phyloP scores from a whole-genome alignment of 179 eudicot species.

The Silene vulgaris region DNA sequence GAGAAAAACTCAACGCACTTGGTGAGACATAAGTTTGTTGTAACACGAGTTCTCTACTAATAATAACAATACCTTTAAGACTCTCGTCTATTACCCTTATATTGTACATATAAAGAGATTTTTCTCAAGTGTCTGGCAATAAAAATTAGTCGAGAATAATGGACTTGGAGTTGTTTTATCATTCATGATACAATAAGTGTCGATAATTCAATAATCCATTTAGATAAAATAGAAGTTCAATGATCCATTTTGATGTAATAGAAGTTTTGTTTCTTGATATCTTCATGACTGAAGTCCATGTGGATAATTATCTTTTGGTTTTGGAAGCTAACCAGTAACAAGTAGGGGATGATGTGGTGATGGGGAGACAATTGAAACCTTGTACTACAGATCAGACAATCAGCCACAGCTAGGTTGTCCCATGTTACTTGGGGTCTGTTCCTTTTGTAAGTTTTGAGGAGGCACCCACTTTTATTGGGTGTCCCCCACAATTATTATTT shows the following conservation, averaged over 20 bases:
- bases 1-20: constrained; percentile 17
- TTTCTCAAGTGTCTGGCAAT: not conserved
- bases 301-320: constrained; percentile 13
- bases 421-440: constrained; percentile 34
- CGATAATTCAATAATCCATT: not conserved
- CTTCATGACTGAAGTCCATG: constrained; percentile 22
- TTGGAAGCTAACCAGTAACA: constrained; percentile 16
- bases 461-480: constrained; percentile 32
- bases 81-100: not conserved
- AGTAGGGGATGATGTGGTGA: constrained; percentile 21
- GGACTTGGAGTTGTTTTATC: too few relatives aligned
- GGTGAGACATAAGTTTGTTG: constrained; percentile 26
- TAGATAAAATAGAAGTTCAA: not conserved
- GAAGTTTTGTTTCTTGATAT: constrained; percentile 16
- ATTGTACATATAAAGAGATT: not conserved
- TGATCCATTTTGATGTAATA: not conserved
- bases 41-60: constrained; percentile 3
- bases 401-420: constrained; percentile 36
- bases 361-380: constrained; percentile 36
- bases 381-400: constrained; percentile 37
- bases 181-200: too few relatives aligned
- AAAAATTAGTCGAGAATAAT: not conserved
- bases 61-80: not conserved
- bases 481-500: constrained; percentile 31
- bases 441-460: constrained; percentile 32